Evolutionary conservation across 2,329 filamentous ascomycete species (phyloP).

Genomic region (Cladophialophora yegresii): DNA sequence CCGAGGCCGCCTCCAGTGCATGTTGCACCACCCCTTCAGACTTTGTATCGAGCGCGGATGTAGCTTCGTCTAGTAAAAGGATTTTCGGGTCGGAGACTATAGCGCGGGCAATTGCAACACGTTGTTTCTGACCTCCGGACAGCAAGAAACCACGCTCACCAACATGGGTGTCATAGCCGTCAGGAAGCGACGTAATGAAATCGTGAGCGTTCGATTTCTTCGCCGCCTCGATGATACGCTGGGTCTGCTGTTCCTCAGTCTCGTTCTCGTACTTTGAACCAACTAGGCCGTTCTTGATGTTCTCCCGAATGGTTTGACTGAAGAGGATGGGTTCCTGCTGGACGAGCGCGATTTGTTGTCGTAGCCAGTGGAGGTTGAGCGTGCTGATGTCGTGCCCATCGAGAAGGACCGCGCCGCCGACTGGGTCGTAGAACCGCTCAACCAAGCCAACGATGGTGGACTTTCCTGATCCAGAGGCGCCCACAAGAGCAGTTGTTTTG

Average conservation of each 20-base stretch:
- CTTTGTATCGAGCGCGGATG: conserved; percentile 88
- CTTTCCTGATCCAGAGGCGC: conserved; percentile 91
- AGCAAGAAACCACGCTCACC: conserved; percentile 90
- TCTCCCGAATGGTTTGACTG: conserved; percentile 81
- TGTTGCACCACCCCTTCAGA: conserved; percentile 93
- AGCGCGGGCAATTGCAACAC: conserved; percentile 89
- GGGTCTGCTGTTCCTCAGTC: conserved; percentile 65
- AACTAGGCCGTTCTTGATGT: conserved; percentile 87
- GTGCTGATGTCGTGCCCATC: conserved; percentile 80
- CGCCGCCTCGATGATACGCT: conserved; percentile 76
- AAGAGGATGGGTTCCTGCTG: conserved; percentile 93
- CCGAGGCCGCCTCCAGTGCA: conserved; percentile 80
- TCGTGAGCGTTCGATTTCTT: conserved; percentile 93
- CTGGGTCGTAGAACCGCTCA: conserved; percentile 91
- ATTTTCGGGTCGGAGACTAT: conserved; percentile 91
- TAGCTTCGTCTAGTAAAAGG: conserved; percentile 90
- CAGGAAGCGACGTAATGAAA: conserved; percentile 78
- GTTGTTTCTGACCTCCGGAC: conserved; percentile 94
- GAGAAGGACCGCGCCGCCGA: conserved; percentile 73
- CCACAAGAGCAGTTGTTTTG: conserved; percentile 89
- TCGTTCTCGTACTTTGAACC: conserved; percentile 75
- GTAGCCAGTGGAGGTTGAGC: conserved; percentile 85
- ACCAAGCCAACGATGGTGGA: conserved; percentile 91
- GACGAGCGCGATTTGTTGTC: conserved; percentile 88
- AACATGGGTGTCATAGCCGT: conserved; percentile 92